A percentile compares a stretch with the other conserved stretches of the same genome.
These are phyloP conservation scores for Extremus antarcticus DNA, from an alignment of 495 filamentous ascomycete species.

Conservation along the genomic window DNA sequence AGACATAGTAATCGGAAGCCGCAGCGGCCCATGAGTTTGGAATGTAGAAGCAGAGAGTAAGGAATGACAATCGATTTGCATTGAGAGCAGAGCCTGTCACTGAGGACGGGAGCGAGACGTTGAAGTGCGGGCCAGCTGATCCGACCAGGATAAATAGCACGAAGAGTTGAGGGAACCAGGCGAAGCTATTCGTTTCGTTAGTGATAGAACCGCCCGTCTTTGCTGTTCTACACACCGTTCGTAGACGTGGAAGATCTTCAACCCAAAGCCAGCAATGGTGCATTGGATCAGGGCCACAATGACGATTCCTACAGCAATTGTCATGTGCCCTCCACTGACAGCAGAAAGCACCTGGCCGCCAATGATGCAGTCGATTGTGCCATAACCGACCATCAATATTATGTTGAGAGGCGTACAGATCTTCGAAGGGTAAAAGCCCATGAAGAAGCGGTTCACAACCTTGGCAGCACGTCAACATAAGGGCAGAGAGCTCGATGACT, in stretches of 20 bases:
- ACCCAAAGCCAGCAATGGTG: constrained; percentile 37
- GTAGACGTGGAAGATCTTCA: constrained; percentile 24
- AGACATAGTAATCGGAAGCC: constrained; percentile 50
- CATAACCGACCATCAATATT: constrained; percentile 3
- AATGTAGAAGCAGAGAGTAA: constrained; percentile 18
- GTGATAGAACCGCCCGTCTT: background rate
- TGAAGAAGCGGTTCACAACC: background rate
- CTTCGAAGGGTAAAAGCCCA: background rate
- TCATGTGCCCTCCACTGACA: constrained; percentile 23
- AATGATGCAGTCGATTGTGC: constrained; percentile 2
- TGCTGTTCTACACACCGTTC: constrained; percentile 23
- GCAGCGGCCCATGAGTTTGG: constrained; percentile 41
- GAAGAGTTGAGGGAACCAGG: constrained; percentile 18
- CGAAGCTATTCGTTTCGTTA: constrained; percentile 4
- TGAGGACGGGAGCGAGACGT: constrained; percentile 9
- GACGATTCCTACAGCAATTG: constrained; percentile 37
- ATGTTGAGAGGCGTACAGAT: background rate
- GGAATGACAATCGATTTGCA: constrained; percentile 21
- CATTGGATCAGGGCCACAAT: constrained; percentile 34
- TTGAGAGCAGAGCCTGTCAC: constrained; percentile 13
- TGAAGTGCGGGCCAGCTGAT: constrained; percentile 20
- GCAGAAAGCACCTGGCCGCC: background rate
- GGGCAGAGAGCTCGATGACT: background rate
- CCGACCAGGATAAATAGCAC: constrained; percentile 23
- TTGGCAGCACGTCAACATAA: too few relatives aligned